Conservation (phyloP, 75 land plant genomes). For the Chamaecyparis obtusa region DNA sequence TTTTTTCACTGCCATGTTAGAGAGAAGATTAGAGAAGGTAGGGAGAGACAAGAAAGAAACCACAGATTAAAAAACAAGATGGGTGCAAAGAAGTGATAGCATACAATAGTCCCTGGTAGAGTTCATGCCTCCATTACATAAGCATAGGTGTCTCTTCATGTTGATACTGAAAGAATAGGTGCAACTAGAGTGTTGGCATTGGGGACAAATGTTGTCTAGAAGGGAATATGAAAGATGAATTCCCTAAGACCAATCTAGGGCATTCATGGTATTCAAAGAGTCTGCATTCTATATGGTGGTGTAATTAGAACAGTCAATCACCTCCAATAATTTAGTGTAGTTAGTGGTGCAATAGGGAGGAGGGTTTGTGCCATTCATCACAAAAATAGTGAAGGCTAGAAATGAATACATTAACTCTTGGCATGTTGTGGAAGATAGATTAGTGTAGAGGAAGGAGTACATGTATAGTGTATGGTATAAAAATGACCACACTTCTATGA, state of each 20-base stretch:
- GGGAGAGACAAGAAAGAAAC: no score
- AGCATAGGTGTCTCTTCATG: background rate
- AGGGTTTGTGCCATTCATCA: background rate
- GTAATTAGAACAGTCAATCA: background rate
- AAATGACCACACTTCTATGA: no score
- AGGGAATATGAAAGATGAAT: background rate
- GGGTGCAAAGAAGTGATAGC: no score
- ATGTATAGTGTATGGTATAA: no score
- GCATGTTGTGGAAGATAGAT: background rate
- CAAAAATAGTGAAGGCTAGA: background rate
- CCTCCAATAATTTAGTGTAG: background rate
- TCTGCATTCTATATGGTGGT: background rate
- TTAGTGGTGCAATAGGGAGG: background rate
- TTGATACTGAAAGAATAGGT: background rate
- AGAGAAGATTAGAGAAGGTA: no score
- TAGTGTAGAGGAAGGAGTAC: background rate
- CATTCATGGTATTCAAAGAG: background rate
- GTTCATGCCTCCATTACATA: background rate
- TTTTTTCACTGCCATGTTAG: no score
- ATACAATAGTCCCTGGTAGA: background rate
- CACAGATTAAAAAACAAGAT: no score
- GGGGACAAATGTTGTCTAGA: background rate
- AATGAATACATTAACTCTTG: background rate
- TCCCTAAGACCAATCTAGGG: constrained; percentile 1
- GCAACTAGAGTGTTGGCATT: background rate